These are phyloP conservation scores for Cephalotrichum gorgonifer DNA, from an alignment of 2,329 filamentous ascomycete species.

Conservation along the genomic window DNA sequence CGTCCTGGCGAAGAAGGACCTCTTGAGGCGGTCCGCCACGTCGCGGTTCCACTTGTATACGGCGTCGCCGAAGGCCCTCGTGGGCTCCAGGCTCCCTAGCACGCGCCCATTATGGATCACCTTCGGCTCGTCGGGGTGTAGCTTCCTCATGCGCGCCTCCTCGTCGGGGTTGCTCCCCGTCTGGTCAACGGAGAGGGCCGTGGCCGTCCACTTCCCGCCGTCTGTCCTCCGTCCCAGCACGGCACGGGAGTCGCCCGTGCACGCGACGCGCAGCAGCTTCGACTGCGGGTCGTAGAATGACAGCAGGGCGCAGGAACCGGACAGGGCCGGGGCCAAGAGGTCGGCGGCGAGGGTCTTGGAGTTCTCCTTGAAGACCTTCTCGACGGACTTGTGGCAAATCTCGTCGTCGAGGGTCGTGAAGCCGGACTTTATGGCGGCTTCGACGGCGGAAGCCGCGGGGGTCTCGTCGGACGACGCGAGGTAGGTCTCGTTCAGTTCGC, in stretches of 20 bases:
- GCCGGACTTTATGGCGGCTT: slow-evolving; percentile 83
- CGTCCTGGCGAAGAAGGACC: slow-evolving; percentile 77
- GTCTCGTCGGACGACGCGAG: slow-evolving; percentile 54
- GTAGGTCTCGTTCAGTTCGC: slow-evolving; percentile 88
- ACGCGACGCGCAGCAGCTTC: slow-evolving; percentile 84
- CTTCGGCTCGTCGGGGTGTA: slow-evolving; percentile 81
- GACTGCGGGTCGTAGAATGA: slow-evolving; percentile 90
- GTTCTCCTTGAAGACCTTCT: slow-evolving; percentile 80
- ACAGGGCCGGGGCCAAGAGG: slow-evolving; percentile 81
- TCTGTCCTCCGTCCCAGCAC: slow-evolving; percentile 71
- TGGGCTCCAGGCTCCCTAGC: slow-evolving; percentile 83
- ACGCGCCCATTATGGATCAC: slow-evolving; percentile 86
- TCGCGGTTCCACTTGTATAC: slow-evolving; percentile 93
- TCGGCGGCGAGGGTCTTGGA: slow-evolving; percentile 89
- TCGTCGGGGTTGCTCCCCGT: slow-evolving; percentile 85
- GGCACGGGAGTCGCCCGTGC: slow-evolving; percentile 91
- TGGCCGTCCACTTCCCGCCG: slow-evolving; percentile 88
- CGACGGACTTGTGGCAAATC: slow-evolving; percentile 86
- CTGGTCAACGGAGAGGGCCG: slow-evolving; percentile 82
- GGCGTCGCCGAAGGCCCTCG: slow-evolving; percentile 89
- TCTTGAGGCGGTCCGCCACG: slow-evolving; percentile 70
- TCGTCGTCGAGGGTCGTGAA: slow-evolving; percentile 86
- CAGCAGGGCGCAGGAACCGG: slow-evolving; percentile 91
- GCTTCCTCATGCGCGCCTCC: slow-evolving; percentile 67
- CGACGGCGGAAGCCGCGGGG: slow-evolving; percentile 71